These are phyloP conservation scores for Paecilomyces formosus DNA, from an alignment of 2,329 filamentous ascomycete species.

Conservation along the genomic window DNA sequence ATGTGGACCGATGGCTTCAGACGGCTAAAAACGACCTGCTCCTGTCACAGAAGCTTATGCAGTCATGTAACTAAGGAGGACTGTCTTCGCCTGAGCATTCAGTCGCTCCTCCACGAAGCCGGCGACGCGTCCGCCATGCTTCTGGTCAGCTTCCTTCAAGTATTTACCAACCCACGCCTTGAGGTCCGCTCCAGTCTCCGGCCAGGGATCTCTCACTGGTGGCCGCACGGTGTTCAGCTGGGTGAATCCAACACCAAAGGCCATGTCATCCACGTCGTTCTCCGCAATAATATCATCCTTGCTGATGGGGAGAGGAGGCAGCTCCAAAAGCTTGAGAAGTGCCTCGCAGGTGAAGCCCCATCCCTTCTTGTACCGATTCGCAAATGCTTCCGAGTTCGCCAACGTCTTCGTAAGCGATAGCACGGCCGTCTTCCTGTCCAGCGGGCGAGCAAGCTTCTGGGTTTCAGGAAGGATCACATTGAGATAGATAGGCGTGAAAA, in stretches of 20 bases:
- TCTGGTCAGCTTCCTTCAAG: slow-evolving; percentile 67
- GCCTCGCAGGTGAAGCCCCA: slow-evolving; percentile 87
- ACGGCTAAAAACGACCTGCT: background rate
- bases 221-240: slow-evolving; percentile 84
- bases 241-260: slow-evolving; percentile 92
- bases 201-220: slow-evolving; percentile 69
- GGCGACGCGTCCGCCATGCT: slow-evolving; percentile 63
- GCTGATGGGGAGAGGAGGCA: slow-evolving; percentile 66
- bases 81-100: slow-evolving; percentile 48
- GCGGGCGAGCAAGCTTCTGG: slow-evolving; percentile 75
- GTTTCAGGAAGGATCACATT: slow-evolving; percentile 82
- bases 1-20: background rate
- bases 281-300: slow-evolving; percentile 75
- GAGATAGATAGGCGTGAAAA: slow-evolving; percentile 81
- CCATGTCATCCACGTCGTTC: slow-evolving; percentile 87
- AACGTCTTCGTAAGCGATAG: slow-evolving; percentile 90
- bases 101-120: slow-evolving; percentile 67
- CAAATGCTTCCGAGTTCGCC: slow-evolving; percentile 77
- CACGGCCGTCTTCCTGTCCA: slow-evolving; percentile 89
- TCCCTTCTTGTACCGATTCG: slow-evolving; percentile 73
- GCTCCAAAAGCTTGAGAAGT: slow-evolving; percentile 81
- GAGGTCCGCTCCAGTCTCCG: slow-evolving; percentile 71
- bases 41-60: slow-evolving; percentile 1
- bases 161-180: slow-evolving; percentile 77
- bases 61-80: slow-evolving; percentile 42